Base-by-base conservation (phyloP, 129 eudicot species). In the Centrapalus pauciflorus region DNA sequence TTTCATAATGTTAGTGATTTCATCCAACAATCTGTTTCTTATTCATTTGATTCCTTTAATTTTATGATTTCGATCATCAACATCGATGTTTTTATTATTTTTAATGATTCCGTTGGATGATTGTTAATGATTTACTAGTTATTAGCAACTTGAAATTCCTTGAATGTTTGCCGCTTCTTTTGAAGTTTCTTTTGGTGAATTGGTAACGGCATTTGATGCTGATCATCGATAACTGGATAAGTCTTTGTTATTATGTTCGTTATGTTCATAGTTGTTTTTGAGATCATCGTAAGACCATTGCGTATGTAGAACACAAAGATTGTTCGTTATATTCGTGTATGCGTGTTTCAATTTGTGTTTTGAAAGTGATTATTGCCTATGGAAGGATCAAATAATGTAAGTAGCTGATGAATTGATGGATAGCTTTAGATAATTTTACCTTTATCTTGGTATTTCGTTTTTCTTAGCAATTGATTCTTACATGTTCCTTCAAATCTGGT, bases 31-130 rank as follows among this genome's bases (percentile, higher is more conserved):
- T 49, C 72, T n/a, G 24, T 50, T 50, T n/a, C n/a, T n/a, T n/a
- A n/a, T n/a, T n/a, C n/a, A 4, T 70, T 4, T 41, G 66, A 45
- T 61, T 41, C 61, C 10, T 7, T 45, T 33, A 27, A 64, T 63
- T 41, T 54, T n/a, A 37, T 27, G 65, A 20, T 64, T 64, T 66
- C 50, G 64, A 74, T 40, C 67, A 74, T 40, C 67, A 4, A 65
- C n/a, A 16, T 55, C 66, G 52, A 40, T 43, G 48, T 63, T 73
- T n/a, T 17, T 6, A 33, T 35, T 23, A 1, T 10, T 35, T 33
- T 29, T 43, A 12, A 23, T 37, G 19, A n/a, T 7, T 29, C 35
- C 5, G 43, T 6, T 29, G 14, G 45, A n/a, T 46, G 5, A 20
- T 43, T 5, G n/a, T 64, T 21, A 14, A 43, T n/a, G 54, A 49